These are phyloP conservation scores for Xenoacremonium recifei DNA, from an alignment of 2,329 filamentous ascomycete species.

Conservation along the genomic window DNA sequence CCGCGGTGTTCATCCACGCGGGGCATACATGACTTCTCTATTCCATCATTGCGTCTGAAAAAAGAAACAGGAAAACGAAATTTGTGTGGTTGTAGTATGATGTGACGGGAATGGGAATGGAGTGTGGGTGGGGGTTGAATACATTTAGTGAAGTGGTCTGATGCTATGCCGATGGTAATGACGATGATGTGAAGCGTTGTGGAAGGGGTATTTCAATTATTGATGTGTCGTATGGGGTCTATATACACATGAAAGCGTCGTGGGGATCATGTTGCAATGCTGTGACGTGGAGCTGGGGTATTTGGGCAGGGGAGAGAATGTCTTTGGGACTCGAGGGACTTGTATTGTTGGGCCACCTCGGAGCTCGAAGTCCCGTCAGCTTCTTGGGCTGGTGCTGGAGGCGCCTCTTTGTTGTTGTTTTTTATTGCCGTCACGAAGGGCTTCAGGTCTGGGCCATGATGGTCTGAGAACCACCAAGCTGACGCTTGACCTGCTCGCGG, in stretches of 20 bases:
- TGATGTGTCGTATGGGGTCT: constrained; percentile 36
- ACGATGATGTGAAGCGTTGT: constrained; percentile 31
- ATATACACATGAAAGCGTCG: constrained; percentile 39
- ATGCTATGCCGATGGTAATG: constrained; percentile 17
- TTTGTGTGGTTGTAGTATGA: constrained; percentile 17
- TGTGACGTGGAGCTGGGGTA: constrained; percentile 24
- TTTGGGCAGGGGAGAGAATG: constrained; percentile 6
- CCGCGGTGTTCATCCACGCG: constrained; percentile 30
- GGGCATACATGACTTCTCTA: constrained; percentile 43
- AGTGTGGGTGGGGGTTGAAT: constrained; percentile 6
- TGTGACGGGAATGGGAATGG: constrained; percentile 8
- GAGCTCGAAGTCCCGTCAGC: too few relatives aligned
- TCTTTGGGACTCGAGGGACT: too few relatives aligned
- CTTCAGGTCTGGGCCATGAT: constrained; percentile 52
- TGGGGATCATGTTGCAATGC: constrained; percentile 35
- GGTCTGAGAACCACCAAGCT: constrained; percentile 56
- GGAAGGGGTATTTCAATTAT: constrained; percentile 39
- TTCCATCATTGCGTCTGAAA: constrained; percentile 33
- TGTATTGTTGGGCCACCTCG: too few relatives aligned
- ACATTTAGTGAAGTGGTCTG: constrained; percentile 19
- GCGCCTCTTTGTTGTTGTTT: too few relatives aligned
- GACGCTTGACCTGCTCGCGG: constrained; percentile 94
- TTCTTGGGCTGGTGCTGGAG: too few relatives aligned
- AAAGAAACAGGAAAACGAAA: constrained; percentile 24
- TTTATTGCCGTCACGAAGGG: too few relatives aligned